Base-by-base conservation (phyloP, 768 basidiomycete genomes). In the Mrakia blollopis region DNA sequence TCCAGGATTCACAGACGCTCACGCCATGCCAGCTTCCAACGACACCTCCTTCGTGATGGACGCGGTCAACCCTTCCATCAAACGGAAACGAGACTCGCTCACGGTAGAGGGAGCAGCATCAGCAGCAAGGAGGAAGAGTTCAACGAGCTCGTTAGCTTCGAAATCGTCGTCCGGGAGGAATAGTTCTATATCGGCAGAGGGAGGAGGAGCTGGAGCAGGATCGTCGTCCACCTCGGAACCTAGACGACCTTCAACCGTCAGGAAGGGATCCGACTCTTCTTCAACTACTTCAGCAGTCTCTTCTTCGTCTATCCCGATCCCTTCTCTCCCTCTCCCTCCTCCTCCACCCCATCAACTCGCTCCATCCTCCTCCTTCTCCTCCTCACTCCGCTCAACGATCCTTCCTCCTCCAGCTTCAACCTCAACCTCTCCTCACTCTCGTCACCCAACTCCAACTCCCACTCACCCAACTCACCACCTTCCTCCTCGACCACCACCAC, bases 1-100 rank as follows among this genome's bases (percentile, higher is more conserved):
- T 72, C 50, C 70, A 25, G 70, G 70, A 18, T 72, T 72, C 70
- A 72, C 70, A 2, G 39, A 72, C 23, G 70, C 70, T 25, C 39
- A 72, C 28, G 10, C 70, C 32, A 72, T 47, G 39, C 39, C 44
- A 14, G 30, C 32, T 21, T 44, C 47, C 3, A 32, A 25, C 70
- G 70, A 72, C 47, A 72, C 50, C 32, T 32, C 70, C 23, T 68
- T 68, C 37, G 65, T 68, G 1, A 68, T 68, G 65, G 65, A 68
- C 65, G 65, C 65, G 25, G 65, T 72, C 70, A 50, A 28, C 41
- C 50, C 41, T 4, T 9, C 69, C 41, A 28, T 44, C 44, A 71
- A 54, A 21, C 18, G 47, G 50, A 72, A 72, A 44, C 30, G 37
- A 39, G 65, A 41, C 35, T 39, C 65, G 21, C 35, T 41, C 65